phyloP scores from a whole-genome alignment of 495 filamentous ascomycete species.

The Parmelia sp. region DNA sequence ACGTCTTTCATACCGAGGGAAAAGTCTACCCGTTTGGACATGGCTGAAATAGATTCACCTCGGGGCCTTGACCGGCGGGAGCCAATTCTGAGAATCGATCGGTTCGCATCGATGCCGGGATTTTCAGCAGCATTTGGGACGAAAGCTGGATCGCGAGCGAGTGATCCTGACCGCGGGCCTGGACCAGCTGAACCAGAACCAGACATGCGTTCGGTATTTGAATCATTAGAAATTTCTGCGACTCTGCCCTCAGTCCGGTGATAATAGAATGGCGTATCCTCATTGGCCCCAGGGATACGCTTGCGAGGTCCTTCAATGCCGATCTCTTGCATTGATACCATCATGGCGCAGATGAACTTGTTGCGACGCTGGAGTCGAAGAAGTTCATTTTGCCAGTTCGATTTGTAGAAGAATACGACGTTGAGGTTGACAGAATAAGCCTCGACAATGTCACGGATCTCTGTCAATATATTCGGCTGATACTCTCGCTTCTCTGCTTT shows the following conservation, averaged over 20 bases:
- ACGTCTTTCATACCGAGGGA: slow-evolving; percentile 62
- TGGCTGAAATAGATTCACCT: slow-evolving; percentile 47
- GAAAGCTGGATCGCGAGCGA: slow-evolving; percentile 8
- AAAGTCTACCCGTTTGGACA: slow-evolving; percentile 66
- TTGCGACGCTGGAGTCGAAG: slow-evolving; percentile 85
- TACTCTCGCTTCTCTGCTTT: slow-evolving; percentile 84
- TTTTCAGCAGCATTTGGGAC: slow-evolving; percentile 23
- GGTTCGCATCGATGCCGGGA: slow-evolving; percentile 29
- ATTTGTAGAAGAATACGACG: slow-evolving; percentile 97
- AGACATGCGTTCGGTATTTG: slow-evolving; percentile 13
- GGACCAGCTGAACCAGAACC: too few species aligned
- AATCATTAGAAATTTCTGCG: slow-evolving; percentile 3
- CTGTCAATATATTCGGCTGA: slow-evolving; percentile 82
- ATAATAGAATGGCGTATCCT: slow-evolving; percentile 55
- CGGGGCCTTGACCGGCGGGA: slow-evolving; percentile 43
- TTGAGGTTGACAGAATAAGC: slow-evolving; percentile 76
- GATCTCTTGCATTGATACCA: slow-evolving; percentile 76
- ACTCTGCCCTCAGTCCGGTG: slow-evolving; percentile 32
- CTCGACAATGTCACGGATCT: slow-evolving; percentile 62
- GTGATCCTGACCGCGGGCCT: slow-evolving; percentile 15
- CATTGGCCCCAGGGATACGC: slow-evolving; percentile 61
- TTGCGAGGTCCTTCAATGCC: slow-evolving; percentile 83
- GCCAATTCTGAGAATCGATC: slow-evolving; percentile 51
- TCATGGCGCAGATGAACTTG: slow-evolving; percentile 90
- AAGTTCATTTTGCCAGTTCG: slow-evolving; percentile 88